These are phyloP conservation scores for Gossypium raimondii DNA, from an alignment of 345 rosid species.

Conservation along the genomic window DNA sequence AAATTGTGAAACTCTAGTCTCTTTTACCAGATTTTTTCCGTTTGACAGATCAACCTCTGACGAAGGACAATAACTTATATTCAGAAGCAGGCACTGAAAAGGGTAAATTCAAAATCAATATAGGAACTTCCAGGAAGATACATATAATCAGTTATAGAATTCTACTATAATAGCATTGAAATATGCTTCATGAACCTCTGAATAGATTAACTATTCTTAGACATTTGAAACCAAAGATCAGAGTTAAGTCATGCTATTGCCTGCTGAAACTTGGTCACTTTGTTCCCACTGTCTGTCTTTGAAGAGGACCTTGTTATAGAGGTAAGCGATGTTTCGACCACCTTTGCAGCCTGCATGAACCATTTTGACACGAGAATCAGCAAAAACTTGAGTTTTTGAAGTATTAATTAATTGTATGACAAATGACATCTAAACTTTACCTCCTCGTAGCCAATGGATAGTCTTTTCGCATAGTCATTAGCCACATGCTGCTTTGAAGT, in stretches of 20 bases:
- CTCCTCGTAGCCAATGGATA: conserved; percentile 43
- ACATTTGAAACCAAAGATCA: not conserved
- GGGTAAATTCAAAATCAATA: conserved; percentile 27
- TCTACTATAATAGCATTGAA: not conserved
- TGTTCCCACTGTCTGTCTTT: conserved; percentile 23
- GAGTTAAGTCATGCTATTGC: conserved; percentile 18
- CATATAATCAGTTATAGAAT: not conserved
- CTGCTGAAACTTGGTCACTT: conserved; percentile 37
- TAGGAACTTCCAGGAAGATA: not conserved
- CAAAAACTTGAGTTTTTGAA: not conserved
- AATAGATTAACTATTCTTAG: not conserved
- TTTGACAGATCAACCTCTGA: conserved; percentile 36
- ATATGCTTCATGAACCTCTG: not conserved
- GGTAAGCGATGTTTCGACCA: conserved; percentile 41
- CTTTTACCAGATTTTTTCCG: conserved; percentile 40
- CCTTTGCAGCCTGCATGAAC: conserved; percentile 36
- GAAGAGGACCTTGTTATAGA: conserved; percentile 31
- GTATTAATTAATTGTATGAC: conserved; percentile 1
- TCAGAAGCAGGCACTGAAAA: conserved; percentile 40
- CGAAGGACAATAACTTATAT: conserved; percentile 43
- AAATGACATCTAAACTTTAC: conserved; percentile 18
- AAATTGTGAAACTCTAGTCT: not conserved
- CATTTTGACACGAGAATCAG: not conserved
- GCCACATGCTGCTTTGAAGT: conserved; percentile 54
- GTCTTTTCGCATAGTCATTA: conserved; percentile 44